Evolutionary conservation across 2,329 filamentous ascomycete genomes (phyloP), one percentile per base, ranked within the genome.

Genomic region (Xylaria sp.): DNA sequence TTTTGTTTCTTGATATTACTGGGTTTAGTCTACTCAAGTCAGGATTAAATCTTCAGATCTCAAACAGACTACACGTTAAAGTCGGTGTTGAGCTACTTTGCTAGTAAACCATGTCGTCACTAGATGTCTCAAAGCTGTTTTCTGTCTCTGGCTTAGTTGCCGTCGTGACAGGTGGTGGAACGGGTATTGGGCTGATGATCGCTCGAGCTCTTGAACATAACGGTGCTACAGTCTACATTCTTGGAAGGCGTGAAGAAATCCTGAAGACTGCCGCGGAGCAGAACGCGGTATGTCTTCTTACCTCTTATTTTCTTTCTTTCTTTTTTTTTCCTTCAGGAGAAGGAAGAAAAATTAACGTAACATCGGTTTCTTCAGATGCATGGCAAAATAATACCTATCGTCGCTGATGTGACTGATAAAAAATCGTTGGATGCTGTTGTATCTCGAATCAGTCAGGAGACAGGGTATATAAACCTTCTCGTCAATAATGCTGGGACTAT

Each of bases 151-250:
- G 65, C 58, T 47, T 68, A 13, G 62, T 70, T 29, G 70, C 60
- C 18, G 70, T 71, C 25, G 70, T 71, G 29, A 71, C 70, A 5
- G 70, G 70, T 12, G 70, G 70, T 25, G 70, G 70, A 25, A 66
- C 70, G 1, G 70, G 70, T 25, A 65, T 71, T 25, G 70, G 70
- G 8, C 47, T 68, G 47, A 65, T 65, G 60, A 68, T 70, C 32
- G 70, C 70, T 27, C 55, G 58, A 35, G 70, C 60, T 25, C 64
- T 71, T n/a, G 63, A 70, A 32, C 50, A 63, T 59, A 74, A 74
- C 32, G 71, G 72, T 54, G 71, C 71, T 23, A 73, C 66, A 25
- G 72, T 73, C 32, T 73, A 73, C 61, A 73, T 73, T 40, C 25
- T 65, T 21, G 72, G 72, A 12, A 60, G 72, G n/a, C 59, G 72